These are phyloP conservation scores for Salmacisia buchloeana DNA, from an alignment of 1,284 basidiomycete genomes.

Conservation along the genomic window DNA sequence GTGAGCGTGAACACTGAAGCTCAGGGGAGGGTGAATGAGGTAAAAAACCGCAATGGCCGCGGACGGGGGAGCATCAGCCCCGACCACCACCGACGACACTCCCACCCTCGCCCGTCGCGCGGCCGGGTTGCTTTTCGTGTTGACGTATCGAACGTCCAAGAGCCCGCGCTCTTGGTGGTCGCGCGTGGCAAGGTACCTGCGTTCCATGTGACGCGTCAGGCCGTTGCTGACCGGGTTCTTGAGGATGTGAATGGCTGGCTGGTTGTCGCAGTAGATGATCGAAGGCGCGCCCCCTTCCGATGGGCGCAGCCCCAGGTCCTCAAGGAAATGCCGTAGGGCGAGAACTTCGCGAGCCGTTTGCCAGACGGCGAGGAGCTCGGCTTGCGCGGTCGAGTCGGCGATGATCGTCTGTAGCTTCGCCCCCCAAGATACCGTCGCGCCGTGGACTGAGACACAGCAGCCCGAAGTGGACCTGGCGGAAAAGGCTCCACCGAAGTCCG, in stretches of 20 bases:
- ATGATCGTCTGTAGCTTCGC: neutral
- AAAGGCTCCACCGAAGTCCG: neutral
- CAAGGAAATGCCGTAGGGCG: neutral
- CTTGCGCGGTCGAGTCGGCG: neutral
- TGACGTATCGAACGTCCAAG: neutral
- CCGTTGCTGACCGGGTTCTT: neutral
- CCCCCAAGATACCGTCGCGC: slow-evolving; percentile 1
- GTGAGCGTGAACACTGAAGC: no score
- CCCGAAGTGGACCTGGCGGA: neutral
- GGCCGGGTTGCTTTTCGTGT: neutral
- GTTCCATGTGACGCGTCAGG: neutral
- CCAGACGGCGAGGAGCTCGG: neutral
- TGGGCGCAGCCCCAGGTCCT: neutral
- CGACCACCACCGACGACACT: slow-evolving; percentile 33
- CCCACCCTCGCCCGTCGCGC: slow-evolving; percentile 14
- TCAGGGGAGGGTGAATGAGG: no score
- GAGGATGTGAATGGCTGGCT: neutral
- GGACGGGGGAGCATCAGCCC: no score
- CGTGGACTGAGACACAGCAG: neutral
- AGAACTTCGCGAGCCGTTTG: neutral
- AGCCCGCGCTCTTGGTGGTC: neutral
- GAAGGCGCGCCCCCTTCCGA: neutral
- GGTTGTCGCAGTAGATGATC: neutral
- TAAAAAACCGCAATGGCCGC: no score
- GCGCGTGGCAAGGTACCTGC: neutral